Base-by-base conservation (phyloP, 371 early-diverging fungal species). In the Mucor racemosus region DNA sequence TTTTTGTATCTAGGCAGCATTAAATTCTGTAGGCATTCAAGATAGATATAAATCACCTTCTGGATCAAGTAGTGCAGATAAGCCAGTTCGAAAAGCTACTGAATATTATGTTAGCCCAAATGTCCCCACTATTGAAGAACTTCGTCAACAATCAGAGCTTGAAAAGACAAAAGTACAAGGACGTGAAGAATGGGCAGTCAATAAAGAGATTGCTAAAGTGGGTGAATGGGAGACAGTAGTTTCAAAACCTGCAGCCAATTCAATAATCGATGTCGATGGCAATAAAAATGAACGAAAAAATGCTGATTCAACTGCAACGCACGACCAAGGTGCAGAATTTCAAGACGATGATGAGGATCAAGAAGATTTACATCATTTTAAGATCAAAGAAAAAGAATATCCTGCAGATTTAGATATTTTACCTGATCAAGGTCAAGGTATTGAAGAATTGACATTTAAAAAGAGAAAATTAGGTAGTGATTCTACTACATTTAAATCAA, bases 371-470 rank as follows among this genome's bases (percentile, higher is more conserved):
- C 66, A 75, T 13, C 68, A 71, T 40, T 86, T 86, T 62, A 86
- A 84, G 66, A 76, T 88, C 15, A 78, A 75, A 31, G 89, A 87
- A 62, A 87, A 87, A 55, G 82, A 86, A 40, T 82, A 69, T 48
- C 77, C 78, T 35, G 55, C 41, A 10, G 66, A 74, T 58, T 21
- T 59, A 26, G 64, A 56, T 15, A 26, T 41, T 19, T 21, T 73
- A 42, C 10, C 57, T 4, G 68, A 63, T 33, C 68, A 72, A 39
- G 57, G 68, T 9, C 68, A 69, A 14, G 58, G 73, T 3, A 73
- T 40, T 31, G 67, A 65, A 31, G 44, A 58, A 65, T 72, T 78
- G 1, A 64, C 84, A 15, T 88, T 88, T 64, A 88, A 86, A 70
- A 88, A 88, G 65, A 75, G 88, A 41, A 88, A 85, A 72, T 34